A percentile compares a stretch with the other conserved stretches of the same genome.
phyloP scores from a whole-genome alignment of 2,329 filamentous ascomycete genomes.

The Xylariomycetidae sp. region DNA sequence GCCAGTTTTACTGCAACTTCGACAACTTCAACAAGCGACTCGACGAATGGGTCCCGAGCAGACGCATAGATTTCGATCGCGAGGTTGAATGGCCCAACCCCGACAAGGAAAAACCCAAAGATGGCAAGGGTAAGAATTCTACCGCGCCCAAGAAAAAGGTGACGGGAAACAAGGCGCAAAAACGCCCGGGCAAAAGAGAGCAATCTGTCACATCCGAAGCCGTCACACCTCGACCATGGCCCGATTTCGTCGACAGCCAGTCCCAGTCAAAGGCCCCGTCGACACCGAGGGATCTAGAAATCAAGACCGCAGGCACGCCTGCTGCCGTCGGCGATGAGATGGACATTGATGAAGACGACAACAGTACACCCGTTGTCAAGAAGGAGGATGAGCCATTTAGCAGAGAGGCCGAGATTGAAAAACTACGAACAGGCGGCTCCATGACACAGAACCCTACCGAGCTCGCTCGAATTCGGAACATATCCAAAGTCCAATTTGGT shows the following conservation, averaged over 20 bases:
- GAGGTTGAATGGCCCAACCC: constrained; percentile 96
- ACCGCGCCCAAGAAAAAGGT: constrained; percentile 53
- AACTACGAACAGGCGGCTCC: constrained; percentile 86
- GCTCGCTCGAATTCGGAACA: constrained; percentile 90
- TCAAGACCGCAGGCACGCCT: constrained; percentile 42
- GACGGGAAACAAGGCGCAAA: constrained; percentile 54
- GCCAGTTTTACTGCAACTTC: constrained; percentile 94
- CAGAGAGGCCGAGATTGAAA: constrained; percentile 91
- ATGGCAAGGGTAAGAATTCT: constrained; percentile 68
- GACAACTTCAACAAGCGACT: constrained; percentile 92
- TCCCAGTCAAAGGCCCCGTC: constrained; percentile 39
- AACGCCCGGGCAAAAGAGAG: constrained; percentile 50
- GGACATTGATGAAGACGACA: constrained; percentile 50
- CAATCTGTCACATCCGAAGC: constrained; percentile 50
- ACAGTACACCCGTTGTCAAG: constrained; percentile 32
- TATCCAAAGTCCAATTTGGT: constrained; percentile 92
- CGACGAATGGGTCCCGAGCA: constrained; percentile 81
- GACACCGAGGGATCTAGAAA: constrained; percentile 39
- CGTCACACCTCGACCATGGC: constrained; percentile 50
- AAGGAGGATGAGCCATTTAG: constrained; percentile 57
- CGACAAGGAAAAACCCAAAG: constrained; percentile 77
- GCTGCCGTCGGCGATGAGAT: constrained; percentile 43
- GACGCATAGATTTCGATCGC: constrained; percentile 77
- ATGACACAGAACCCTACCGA: constrained; percentile 99
- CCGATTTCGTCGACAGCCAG: constrained; percentile 47